Evolutionary conservation across 2,329 filamentous ascomycete species (phyloP), one percentile per base, ranked within the genome.

Genomic region (Simplicillium aogashimaense): DNA sequence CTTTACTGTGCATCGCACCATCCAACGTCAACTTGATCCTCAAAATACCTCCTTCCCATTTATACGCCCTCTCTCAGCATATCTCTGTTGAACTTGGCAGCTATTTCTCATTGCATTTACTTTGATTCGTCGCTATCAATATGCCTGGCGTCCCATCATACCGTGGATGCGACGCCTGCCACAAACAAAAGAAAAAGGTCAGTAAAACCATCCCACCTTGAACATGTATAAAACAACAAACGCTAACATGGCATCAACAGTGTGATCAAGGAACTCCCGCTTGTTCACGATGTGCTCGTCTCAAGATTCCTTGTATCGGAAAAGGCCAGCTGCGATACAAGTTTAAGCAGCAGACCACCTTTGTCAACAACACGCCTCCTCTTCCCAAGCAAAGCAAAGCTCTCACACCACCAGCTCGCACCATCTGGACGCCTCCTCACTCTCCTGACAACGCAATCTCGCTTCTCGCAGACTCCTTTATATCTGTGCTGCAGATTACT

Each of bases 131-230:
- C 20, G 30, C 30, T 12, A 32, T 30, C 14, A 20, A 44, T 3
- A 73, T 74, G 70, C 67, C 69, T 0, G 70, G 70, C 17, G 70
- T 74, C 14, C 70, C 70, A 16, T 65, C 66, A 8, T 64, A 66
- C 38, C 63, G 64, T 42, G 70, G 66, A 29, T 74, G 70, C 45
- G 66, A 73, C 41, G 66, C 59, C 12, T 74, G 69, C 47, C 63
- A 68, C 29, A 67, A 62, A 45, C 65, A 70, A 45, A 73, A 72
- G 61, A 73, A 74, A 53, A 73, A 72, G 64, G 70, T 69, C 15
- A 40, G 38, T 30, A 16, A 9, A 17, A 7, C 14, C 29, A n/a
- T 10, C 29, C n/a, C n/a, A n/a, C n/a, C n/a, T n/a, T n/a, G n/a
- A n/a, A n/a, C n/a, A n/a, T n/a, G n/a, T n/a, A n/a, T n/a, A n/a